Base-by-base conservation (phyloP, 164 flowering plant genomes). In the Tetrastigma voinierianum region DNA sequence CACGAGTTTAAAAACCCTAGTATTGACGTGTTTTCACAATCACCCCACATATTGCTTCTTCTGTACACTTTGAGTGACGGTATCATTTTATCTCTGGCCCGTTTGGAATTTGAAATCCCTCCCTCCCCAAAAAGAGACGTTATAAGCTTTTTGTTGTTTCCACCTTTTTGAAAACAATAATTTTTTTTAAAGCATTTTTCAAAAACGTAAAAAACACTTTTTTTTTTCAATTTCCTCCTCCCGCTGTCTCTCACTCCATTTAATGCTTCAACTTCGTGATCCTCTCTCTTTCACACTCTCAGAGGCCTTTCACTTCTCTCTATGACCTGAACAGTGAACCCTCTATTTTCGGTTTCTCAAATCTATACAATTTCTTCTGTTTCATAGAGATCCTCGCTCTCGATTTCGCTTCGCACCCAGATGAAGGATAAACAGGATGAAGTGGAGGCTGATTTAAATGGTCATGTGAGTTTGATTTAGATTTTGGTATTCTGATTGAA, bases 41-140 rank as follows among this genome's bases (percentile, higher is more conserved):
- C 40, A 32, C 40, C 40, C 40, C 6, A 7, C 40, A 32, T 32
- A 32, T 2, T 32, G 40, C 40, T 32, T 32, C 40, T 7, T 32
- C 40, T 32, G 6, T 32, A 3, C 40, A 32, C 40, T 32, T 2
- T 32, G 6, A 1, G 40, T 32, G 40, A 32, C 3, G 40, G 40
- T 32, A 32, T 32, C 40, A 32, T 32, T 32, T 32, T 3, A 13
- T 43, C 13, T 13, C 61, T 25, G 10, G 49, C 25, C 53, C 59
- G 57, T 81, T 81, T 61, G 75, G 66, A 80, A 79, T 84, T 81
- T 78, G 78, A 81, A 84, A 73, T 76, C 70, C 20, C 71, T 62
- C 71, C 77, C 80, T 59, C 79, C 68, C 70, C 68, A 65, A 74
- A 74, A 73, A 84, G 86, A 84, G 88, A 84, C 91, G 91, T 87